Percentiles rank a stretch among this genome's conserved stretches.
These are phyloP conservation scores for Kwoniella dejecticola DNA, from an alignment of 768 basidiomycete genomes.

Conservation along the genomic window DNA sequence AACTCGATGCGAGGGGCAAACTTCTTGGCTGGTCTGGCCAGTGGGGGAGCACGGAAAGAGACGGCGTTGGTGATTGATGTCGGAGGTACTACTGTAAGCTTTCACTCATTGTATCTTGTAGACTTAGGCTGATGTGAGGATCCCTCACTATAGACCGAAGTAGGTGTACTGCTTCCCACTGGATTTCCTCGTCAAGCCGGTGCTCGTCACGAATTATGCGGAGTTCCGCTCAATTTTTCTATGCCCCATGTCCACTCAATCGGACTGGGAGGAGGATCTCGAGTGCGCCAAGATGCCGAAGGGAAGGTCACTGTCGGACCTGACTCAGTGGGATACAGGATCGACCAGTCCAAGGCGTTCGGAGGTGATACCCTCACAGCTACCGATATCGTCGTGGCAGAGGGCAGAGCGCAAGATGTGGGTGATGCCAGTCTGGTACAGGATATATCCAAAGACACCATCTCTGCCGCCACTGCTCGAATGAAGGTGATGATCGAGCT, in stretches of 20 bases:
- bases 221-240: conserved; percentile 61
- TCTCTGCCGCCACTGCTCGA: conserved; percentile 56
- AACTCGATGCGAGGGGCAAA: conserved; percentile 73
- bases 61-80: conserved; percentile 62
- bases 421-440: conserved; percentile 51
- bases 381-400: conserved; percentile 64
- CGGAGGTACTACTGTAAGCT: conserved; percentile 63
- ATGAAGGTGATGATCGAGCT: conserved; percentile 60
- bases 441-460: conserved; percentile 35
- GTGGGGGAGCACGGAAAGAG: conserved; percentile 38
- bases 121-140: not conserved
- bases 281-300: conserved; percentile 57
- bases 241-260: conserved; percentile 59
- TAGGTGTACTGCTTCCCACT: conserved; percentile 58
- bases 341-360: conserved; percentile 60
- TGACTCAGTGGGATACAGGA: conserved; percentile 66
- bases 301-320: conserved; percentile 64
- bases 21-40: conserved; percentile 60
- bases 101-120: not conserved
- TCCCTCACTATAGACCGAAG: conserved; percentile 14
- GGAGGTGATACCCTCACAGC: conserved; percentile 65
- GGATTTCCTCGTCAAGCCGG: conserved; percentile 67
- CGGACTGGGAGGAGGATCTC: conserved; percentile 68
- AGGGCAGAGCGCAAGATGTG: conserved; percentile 37
- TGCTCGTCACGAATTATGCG: conserved; percentile 65